Base-by-base conservation (phyloP, 768 basidiomycete species). In the Rhizopogon vesiculosus region DNA sequence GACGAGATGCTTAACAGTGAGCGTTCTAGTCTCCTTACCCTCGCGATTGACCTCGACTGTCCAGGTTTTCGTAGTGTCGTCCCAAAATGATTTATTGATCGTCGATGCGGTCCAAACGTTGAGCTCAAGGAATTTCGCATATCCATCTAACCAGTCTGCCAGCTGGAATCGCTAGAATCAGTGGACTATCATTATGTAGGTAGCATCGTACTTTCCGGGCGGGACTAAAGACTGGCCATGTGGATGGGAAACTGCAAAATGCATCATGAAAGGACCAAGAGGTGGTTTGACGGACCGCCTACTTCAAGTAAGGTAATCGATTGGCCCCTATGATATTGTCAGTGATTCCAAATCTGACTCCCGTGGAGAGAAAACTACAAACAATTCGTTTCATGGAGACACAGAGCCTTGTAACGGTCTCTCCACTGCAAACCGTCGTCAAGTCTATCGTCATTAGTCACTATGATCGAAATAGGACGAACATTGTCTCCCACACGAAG, bases 71-170 rank as follows among this genome's bases (percentile, higher is more conserved):
- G 66, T 25, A 3, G 22, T 25, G 3, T 25, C 22, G 22, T 25
- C 22, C 22, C 22, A 3, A 25, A 25, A 25, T 25, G 22, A 25
- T 25, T 25, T 25, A 25, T 25, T 25, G 3, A 25, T 25, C 22
- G 22, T 25, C 22, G 22, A 25, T 25, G 22, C 22, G 2, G 22
- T 25, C 22, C 22, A 25, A 25, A 25, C 22, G 22, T 25, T 25
- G 22, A 25, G 22, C 22, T 25, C 22, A 25, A 25, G 22, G 22
- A 25, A 25, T 25, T 25, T 25, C 69, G 46, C 85, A 57, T 87
- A 89, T 5, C 69, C 71, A 62, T 88, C 86, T 13, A 87, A 69
- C 82, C 83, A 88, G 58, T 83, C 80, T 1, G 79, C 86, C 19
- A 88, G 74, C 80, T 84, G 51, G 8, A 29, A 8, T 12, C 5